These are phyloP conservation scores for Heliamphora pulchella DNA, from an alignment of 179 eudicot genomes.

Conservation along the genomic window DNA sequence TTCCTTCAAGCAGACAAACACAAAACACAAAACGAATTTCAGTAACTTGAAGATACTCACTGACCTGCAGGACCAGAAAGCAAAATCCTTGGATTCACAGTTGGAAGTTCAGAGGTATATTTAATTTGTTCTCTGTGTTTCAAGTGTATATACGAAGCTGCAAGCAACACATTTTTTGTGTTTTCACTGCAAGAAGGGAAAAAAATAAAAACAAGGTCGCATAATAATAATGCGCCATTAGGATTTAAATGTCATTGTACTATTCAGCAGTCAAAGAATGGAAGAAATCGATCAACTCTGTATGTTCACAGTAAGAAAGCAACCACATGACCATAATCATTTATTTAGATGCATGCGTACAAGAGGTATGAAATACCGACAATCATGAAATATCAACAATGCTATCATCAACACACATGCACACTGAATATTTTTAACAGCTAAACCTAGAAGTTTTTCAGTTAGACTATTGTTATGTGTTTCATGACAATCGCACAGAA, in stretches of 20 bases:
- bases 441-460: not conserved
- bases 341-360: not conserved
- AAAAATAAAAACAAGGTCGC: not conserved
- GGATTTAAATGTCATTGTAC: not conserved
- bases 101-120: constrained; percentile 74
- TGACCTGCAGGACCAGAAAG: constrained; percentile 96
- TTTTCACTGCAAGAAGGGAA: constrained; percentile 52
- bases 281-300: not conserved
- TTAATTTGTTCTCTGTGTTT: constrained; percentile 76
- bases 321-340: not conserved
- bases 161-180: constrained; percentile 77
- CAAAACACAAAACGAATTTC: not conserved
- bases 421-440: not conserved
- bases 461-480: not conserved
- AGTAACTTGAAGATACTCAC: constrained; percentile 10
- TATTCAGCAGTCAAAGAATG: constrained; percentile 8
- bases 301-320: not conserved
- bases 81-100: constrained; percentile 80
- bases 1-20: not conserved
- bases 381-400: not conserved
- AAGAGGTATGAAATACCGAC: not conserved
- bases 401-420: not conserved
- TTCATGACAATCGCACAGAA: not conserved
- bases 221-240: not conserved
- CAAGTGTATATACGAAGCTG: constrained; percentile 81